phyloP scores from a whole-genome alignment of 257 asterid genomes.

The Forsythia suspensa region DNA sequence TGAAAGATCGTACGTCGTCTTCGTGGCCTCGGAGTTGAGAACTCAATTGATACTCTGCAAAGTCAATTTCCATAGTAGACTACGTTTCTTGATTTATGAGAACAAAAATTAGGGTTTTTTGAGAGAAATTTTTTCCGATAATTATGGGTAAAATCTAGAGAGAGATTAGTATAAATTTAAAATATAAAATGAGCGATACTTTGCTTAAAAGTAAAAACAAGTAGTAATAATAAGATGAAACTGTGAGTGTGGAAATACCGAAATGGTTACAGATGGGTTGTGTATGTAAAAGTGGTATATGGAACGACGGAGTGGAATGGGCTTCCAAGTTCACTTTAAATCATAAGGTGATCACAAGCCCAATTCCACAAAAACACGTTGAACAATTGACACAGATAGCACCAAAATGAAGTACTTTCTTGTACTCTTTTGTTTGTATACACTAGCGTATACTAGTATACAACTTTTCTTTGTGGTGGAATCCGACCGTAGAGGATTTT shows the following conservation, averaged over 20 bases:
- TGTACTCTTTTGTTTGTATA: background rate
- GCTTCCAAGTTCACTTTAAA: background rate
- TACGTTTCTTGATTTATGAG: background rate
- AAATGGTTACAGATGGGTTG: background rate
- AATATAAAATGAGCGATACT: too few species aligned
- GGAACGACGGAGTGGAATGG: background rate
- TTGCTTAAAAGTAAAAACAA: too few species aligned
- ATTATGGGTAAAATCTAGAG: background rate
- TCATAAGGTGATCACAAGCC: background rate
- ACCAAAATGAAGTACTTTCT: background rate
- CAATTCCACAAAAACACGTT: background rate
- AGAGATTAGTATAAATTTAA: background rate
- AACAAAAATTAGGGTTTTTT: constrained; percentile 22
- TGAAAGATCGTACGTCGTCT: constrained; percentile 67
- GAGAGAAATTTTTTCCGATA: background rate
- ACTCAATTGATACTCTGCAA: constrained; percentile 65
- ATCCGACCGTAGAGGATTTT: too few species aligned
- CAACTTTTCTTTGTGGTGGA: too few species aligned
- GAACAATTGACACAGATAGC: background rate
- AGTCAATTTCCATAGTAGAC: constrained; percentile 69
- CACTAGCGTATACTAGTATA: too few species aligned
- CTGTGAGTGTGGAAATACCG: background rate
- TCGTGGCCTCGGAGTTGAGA: constrained; percentile 93
- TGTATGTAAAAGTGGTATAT: background rate
- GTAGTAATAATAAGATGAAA: too few species aligned